Base-by-base conservation (phyloP, 257 asterid genomes). In the Solanum dulcamara region DNA sequence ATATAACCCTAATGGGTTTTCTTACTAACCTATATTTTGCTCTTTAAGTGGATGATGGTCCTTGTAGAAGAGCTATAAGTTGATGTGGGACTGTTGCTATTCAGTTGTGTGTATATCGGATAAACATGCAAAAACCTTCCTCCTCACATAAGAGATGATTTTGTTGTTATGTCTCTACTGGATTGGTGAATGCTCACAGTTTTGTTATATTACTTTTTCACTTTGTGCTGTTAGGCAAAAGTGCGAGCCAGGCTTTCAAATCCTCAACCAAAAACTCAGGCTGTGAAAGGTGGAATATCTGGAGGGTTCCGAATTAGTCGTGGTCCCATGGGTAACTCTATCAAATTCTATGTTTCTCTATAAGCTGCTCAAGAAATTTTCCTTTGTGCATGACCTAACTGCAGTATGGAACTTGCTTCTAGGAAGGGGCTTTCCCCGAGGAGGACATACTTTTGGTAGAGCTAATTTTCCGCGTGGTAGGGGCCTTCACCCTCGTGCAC, bases 191-290 rank as follows among this genome's bases (percentile, higher is more conserved):
- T 79, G 44, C 83, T 79, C 44, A 79, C 83, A 79, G 18, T 37
- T 37, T 46, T 79, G 42, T 42, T 86, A 38, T 11, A 7, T 83
- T 88, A 82, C 84, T 60, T 14, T 11, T 60, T 85, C 67, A 71
- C 12, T 51, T 86, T 83, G 37, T 81, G 12, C 79, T 37, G 48
- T 24, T 66, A 92, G 95, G 85, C 89, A 79, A 91, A 86, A 88
- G 93, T 92, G 74, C 90, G 93, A 80, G 93, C 89, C 13, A 90
- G 95, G 86, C 95, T 92, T 86, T 90, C 95, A 81, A 92, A 92
- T 86, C 95, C 95, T 84, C 87, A 87, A 38, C 95, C 95, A 17
- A 92, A 92, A 88, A 88, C 90, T 89, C 95, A 86, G 91, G 95
- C 95, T 35, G 88, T 92, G 37, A 92, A 91, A 92, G 93, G 93